Evolutionary conservation across 1,139 yeast genomes (phyloP), one percentile per base, ranked within the genome.

Genomic region (Groenewaldozyma auringiensis): DNA sequence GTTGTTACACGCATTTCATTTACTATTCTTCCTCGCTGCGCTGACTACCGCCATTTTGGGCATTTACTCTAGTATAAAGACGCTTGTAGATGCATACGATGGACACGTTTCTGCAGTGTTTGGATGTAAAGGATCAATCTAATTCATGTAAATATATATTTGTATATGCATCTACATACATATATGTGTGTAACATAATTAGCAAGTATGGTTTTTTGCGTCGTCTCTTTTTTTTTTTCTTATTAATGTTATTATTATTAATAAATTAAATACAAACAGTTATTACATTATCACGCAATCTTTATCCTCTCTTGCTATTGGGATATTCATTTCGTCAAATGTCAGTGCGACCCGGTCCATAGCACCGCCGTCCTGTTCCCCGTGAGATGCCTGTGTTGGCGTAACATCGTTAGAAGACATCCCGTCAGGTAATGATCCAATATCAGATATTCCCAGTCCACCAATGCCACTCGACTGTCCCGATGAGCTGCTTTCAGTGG

Each of bases 331-430:
- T 40, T 60, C 65, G 37, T 61, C 65, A 48, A 61, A 61, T n/a
- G 64, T 61, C 48, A 83, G 83, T 57, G 95, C 85, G 71, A 83
- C 94, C 3, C 48, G 42, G 9, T 25, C 29, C 29, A 25, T 25
- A n/a, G n/a, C n/a, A 25, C 29, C 29, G 11, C 6, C 9, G 11
- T 25, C 29, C 29, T 25, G 6, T 8, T 25, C 29, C 6, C 11
- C 11, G 11, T 25, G 29, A 25, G 6, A 8, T 6, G 29, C 11
- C 29, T 25, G 29, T 6, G 29, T 25, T 8, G 29, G 29, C 29
- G 29, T 25, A 25, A 11, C 9, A 8, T 25, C 29, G 11, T 25
- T 25, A 11, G 29, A 25, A 11, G 29, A 11, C 29, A 25, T 8
- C 11, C 6, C 29, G 11, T 25, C 29, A 25, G 29, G 29, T 25